These are phyloP conservation scores for Syncephalastrum sp. DNA, from an alignment of 371 early-diverging fungal species.

Conservation along the genomic window DNA sequence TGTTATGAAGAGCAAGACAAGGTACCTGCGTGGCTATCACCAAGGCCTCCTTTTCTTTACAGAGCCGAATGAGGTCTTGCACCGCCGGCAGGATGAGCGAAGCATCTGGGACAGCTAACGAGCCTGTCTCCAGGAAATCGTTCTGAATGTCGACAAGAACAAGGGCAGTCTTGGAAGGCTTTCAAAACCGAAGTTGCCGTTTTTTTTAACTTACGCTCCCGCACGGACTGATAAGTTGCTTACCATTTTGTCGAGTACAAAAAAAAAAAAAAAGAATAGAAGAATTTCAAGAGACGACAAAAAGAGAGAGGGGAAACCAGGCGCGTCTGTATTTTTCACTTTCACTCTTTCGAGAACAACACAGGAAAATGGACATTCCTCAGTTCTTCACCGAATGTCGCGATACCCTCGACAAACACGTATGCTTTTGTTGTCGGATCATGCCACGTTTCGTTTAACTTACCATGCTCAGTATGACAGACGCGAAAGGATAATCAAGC, in stretches of 20 bases:
- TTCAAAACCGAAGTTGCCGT: not conserved
- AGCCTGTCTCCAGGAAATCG: constrained; percentile 43
- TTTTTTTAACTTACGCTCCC: not conserved
- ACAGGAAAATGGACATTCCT: constrained; percentile 9
- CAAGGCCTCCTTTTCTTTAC: constrained; percentile 22
- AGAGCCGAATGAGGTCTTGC: constrained; percentile 20
- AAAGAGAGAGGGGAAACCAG: constrained; percentile 3
- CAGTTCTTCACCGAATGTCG: constrained; percentile 26
- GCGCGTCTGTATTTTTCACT: not conserved
- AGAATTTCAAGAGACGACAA: too few relatives aligned
- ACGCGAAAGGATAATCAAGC: constrained; percentile 62
- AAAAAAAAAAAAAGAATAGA: too few relatives aligned
- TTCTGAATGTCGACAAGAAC: constrained; percentile 46
- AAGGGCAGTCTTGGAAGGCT: constrained; percentile 24
- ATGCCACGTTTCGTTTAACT: not conserved
- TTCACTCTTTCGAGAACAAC: not conserved
- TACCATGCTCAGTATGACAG: constrained; percentile 42
- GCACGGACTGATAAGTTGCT: too few relatives aligned
- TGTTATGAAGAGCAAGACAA: not conserved
- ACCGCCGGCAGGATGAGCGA: constrained; percentile 28
- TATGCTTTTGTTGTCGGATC: constrained; percentile 8
- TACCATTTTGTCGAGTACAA: too few relatives aligned
- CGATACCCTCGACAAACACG: constrained; percentile 33
- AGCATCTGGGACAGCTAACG: constrained; percentile 34
- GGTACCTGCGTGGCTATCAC: constrained; percentile 38